Evolutionary conservation across 108 stramenopile genomes (phyloP).

Genomic region (Nitzschia putrida): DNA sequence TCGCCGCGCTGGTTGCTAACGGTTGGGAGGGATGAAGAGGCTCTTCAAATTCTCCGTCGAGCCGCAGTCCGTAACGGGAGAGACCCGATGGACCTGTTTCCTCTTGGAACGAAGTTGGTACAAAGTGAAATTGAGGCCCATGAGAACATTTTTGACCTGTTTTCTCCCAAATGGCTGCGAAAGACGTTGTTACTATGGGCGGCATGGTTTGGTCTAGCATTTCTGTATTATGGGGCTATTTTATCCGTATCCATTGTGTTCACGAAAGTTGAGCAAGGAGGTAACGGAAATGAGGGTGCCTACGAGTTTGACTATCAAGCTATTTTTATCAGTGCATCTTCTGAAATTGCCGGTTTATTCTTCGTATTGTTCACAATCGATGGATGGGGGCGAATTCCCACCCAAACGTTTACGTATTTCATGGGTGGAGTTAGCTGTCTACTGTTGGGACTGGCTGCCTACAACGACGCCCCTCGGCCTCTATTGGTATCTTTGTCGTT

Average conservation of each 20-base stretch:
- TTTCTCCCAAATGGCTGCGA: constrained; percentile 53
- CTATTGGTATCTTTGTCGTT: neutral
- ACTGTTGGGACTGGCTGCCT: constrained; percentile 21
- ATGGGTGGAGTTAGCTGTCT: constrained; percentile 48
- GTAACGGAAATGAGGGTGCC: constrained; percentile 11
- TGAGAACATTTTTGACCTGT: constrained; percentile 29
- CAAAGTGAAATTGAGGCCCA: constrained; percentile 25
- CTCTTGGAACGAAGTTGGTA: constrained; percentile 22
- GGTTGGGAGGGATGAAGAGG: constrained; percentile 56
- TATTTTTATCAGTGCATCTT: constrained; percentile 52
- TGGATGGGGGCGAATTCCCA: constrained; percentile 44
- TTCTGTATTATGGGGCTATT: constrained; percentile 61
- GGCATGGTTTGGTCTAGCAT: constrained; percentile 37
- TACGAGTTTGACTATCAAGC: constrained; percentile 58
- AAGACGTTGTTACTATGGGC: constrained; percentile 42
- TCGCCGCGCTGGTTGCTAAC: constrained; percentile 66
- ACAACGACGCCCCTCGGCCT: neutral
- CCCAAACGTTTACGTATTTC: constrained; percentile 38
- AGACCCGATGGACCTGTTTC: constrained; percentile 49
- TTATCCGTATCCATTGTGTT: constrained; percentile 54
- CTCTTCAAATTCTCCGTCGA: constrained; percentile 45
- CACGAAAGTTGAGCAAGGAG: constrained; percentile 23
- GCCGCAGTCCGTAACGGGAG: constrained; percentile 55
- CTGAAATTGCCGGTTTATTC: constrained; percentile 55
- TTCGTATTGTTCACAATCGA: constrained; percentile 45